Conservation (phyloP, 495 filamentous ascomycete genomes). For the Talaromyces stipitatus region DNA sequence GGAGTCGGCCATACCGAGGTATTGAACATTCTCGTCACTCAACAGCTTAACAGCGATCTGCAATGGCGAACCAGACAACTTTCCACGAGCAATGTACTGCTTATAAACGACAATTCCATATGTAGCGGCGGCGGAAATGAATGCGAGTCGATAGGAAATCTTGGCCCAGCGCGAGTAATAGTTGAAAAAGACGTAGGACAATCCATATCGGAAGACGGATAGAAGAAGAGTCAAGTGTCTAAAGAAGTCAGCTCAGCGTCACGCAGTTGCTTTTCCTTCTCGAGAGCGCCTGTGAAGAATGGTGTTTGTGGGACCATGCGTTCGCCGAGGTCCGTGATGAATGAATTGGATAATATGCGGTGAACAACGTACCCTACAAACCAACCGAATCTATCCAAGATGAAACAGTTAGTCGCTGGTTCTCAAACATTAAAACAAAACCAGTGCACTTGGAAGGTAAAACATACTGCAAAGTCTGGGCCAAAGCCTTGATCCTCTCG, state of each 20-base stretch:
- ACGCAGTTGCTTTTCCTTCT: not conserved
- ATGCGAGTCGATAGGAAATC: conserved; percentile 82
- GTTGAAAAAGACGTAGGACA: conserved; percentile 81
- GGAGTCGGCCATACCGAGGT: conserved; percentile 55
- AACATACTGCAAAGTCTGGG: conserved; percentile 81
- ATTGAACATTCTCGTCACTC: conserved; percentile 94
- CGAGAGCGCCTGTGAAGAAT: not conserved
- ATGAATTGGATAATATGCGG: conserved; percentile 15
- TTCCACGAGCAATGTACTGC: conserved; percentile 75
- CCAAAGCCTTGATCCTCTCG: conserved; percentile 68
- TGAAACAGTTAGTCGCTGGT: conserved; percentile 17
- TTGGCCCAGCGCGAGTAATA: conserved; percentile 63
- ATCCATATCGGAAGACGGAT: conserved; percentile 68
- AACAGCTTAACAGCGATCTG: conserved; percentile 55
- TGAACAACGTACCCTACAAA: conserved; percentile 71
- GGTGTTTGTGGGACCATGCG: not conserved
- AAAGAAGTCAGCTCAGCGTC: not conserved
- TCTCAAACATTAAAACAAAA: conserved; percentile 23
- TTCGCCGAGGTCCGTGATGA: not conserved
- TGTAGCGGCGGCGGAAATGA: conserved; percentile 78
- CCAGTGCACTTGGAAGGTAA: conserved; percentile 15
- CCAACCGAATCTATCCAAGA: conserved; percentile 57
- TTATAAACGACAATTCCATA: conserved; percentile 99
- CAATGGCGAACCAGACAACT: conserved; percentile 51
- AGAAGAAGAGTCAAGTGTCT: conserved; percentile 81